A percentile compares a stretch with the other conserved stretches of the same genome.
Evolutionary conservation across 129 eudicot genomes (phyloP).

Genomic region (Lactuca sativa): DNA sequence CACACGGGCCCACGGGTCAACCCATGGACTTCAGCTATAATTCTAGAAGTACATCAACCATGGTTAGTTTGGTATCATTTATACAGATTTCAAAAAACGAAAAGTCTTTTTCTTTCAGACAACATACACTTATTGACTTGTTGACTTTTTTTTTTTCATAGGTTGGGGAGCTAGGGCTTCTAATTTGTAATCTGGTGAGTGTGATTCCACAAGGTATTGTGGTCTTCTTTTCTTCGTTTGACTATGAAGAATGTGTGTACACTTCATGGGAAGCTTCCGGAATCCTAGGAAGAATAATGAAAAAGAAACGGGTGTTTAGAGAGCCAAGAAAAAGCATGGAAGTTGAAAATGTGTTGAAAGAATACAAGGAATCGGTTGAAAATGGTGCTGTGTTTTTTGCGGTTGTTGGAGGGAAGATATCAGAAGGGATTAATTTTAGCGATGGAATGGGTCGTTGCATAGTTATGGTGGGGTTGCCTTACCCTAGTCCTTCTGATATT

Average conservation of each 20-base stretch:
- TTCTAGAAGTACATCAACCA: constrained; percentile 61
- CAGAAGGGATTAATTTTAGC: constrained; percentile 97
- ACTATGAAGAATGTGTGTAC: constrained; percentile 71
- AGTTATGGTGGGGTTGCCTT: constrained; percentile 96
- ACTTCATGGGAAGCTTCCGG: constrained; percentile 79
- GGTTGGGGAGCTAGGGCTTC: constrained; percentile 89
- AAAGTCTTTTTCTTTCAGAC: too few relatives aligned
- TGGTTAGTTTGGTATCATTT: constrained; percentile 39
- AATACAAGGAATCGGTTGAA: constrained; percentile 74
- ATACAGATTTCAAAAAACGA: too few relatives aligned
- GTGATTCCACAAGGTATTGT: constrained; percentile 84
- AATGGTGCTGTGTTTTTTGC: constrained; percentile 87
- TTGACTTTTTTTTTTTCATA: constrained; percentile 27
- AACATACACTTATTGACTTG: not conserved
- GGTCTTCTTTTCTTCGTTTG: constrained; percentile 90
- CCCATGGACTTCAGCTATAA: constrained; percentile 78
- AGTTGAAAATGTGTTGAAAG: constrained; percentile 66
- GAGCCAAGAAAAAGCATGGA: constrained; percentile 88
- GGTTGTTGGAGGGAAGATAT: constrained; percentile 95
- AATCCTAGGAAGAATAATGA: constrained; percentile 62
- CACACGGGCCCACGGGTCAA: constrained; percentile 85
- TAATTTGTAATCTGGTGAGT: constrained; percentile 66
- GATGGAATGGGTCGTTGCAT: constrained; percentile 97
- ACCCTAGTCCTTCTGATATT: constrained; percentile 89
- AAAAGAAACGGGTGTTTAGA: constrained; percentile 74